phyloP scores from a whole-genome alignment of 1,284 basidiomycete genomes.

The Chiua sp. region DNA sequence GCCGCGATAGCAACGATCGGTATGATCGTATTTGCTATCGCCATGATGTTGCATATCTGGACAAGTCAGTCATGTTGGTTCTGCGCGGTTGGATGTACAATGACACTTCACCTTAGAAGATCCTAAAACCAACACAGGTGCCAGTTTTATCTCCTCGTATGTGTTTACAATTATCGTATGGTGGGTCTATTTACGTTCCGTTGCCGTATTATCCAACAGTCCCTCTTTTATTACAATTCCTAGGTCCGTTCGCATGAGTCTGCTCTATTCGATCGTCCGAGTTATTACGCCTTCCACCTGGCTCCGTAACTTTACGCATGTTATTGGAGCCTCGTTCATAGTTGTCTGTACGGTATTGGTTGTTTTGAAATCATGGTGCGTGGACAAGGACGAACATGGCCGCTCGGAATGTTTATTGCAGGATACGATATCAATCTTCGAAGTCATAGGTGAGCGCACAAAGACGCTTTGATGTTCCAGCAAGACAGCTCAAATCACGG shows the following conservation, averaged over 20 bases:
- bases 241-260: constrained; percentile 22
- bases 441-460: constrained; percentile 3
- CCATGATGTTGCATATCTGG: not conserved
- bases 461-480: not conserved
- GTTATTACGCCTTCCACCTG: constrained; percentile 3
- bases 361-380: constrained; percentile 2
- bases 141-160: not conserved
- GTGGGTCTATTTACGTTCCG: constrained; percentile 2
- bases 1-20: constrained; percentile 9
- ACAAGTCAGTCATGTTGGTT: constrained; percentile 3
- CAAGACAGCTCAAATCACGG: not conserved
- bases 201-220: not conserved
- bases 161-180: constrained; percentile 8
- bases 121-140: not conserved
- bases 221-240: not conserved
- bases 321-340: constrained; percentile 4
- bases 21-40: not conserved
- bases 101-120: not conserved
- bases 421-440: not conserved
- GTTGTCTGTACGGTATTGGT: constrained; percentile 4
- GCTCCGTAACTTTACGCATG: not conserved
- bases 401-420: not conserved
- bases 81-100: not conserved
- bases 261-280: constrained; percentile 18
- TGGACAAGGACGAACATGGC: not conserved